Evolutionary conservation across 352 stramenopile species (phyloP).

Genomic region (Blastocystis sp.): DNA sequence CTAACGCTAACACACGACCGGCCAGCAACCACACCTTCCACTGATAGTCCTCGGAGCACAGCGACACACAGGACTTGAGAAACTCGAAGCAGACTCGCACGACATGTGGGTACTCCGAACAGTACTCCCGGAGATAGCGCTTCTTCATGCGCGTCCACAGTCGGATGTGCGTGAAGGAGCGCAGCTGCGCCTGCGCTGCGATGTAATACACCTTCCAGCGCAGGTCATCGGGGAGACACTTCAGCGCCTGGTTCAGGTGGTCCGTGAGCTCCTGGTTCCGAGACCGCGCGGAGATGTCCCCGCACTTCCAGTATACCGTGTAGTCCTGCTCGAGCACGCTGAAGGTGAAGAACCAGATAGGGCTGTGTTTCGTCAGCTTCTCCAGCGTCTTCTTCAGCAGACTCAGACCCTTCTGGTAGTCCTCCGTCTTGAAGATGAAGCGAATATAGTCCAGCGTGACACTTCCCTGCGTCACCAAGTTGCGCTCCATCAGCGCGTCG

Average conservation of each 20-base stretch:
- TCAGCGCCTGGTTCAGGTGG: neutral
- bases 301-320: neutral
- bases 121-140: neutral
- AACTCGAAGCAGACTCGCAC: neutral
- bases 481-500: neutral
- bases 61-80: neutral
- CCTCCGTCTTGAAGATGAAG: constrained; percentile 25
- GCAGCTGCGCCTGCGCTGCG: constrained; percentile 30
- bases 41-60: neutral
- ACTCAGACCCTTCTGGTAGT: neutral
- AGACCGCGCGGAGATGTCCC: neutral
- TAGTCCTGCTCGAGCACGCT: constrained; percentile 5
- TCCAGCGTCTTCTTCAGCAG: neutral
- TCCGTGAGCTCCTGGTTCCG: neutral
- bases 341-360: constrained; percentile 45
- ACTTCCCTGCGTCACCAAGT: neutral
- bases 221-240: neutral
- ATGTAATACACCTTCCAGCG: constrained; percentile 33
- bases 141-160: neutral
- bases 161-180: constrained; percentile 35
- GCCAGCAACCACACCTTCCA: constrained; percentile 37
- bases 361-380: neutral
- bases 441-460: constrained; percentile 16
- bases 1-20: neutral
- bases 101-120: neutral